Evolutionary conservation across 1,139 yeast species (phyloP).

Genomic region (Taiozyma onychis): DNA sequence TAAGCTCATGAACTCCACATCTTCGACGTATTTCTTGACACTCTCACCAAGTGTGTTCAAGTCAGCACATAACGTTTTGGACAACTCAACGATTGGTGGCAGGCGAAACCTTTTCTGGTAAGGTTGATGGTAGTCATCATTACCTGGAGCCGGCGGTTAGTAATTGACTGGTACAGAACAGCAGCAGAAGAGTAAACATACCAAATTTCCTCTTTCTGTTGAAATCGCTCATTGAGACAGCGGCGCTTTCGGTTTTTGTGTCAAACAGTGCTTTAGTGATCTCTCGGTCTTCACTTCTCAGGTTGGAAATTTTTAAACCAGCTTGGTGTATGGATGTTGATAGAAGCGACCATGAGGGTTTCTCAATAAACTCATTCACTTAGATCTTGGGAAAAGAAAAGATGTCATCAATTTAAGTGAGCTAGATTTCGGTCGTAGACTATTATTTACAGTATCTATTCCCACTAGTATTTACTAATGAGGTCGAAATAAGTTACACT

Average conservation of each 20-base stretch:
- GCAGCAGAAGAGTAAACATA: conserved; percentile 5
- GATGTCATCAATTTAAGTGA: too few species aligned
- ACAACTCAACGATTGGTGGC: conserved; percentile 34
- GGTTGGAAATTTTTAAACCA: neutral
- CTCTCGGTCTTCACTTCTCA: neutral
- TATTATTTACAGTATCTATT: too few species aligned
- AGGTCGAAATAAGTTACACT: too few species aligned
- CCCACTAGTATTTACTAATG: too few species aligned
- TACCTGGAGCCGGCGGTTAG: conserved; percentile 6
- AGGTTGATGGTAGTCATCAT: conserved; percentile 15
- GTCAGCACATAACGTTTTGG: conserved; percentile 42
- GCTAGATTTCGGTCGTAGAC: too few species aligned
- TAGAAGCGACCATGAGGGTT: neutral
- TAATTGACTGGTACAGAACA: neutral
- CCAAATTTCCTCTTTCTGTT: conserved; percentile 23
- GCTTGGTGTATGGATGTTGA: neutral
- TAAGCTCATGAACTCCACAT: conserved; percentile 58
- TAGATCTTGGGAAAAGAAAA: too few species aligned
- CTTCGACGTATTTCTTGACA: conserved; percentile 52
- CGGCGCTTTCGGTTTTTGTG: neutral
- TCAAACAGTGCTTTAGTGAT: neutral
- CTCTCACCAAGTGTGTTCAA: conserved; percentile 65
- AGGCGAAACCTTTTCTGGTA: conserved; percentile 25
- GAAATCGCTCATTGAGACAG: conserved; percentile 17
- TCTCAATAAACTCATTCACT: too few species aligned